Evolutionary conservation across 129 eudicot genomes (phyloP).

Genomic region (sunflower (Helianthus annuus)): HanXRQr2.0-SUNRISE NC_035437.2:164397126-164397625

Average conservation of each 20-base stretch:
- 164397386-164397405: slow-evolving; percentile 41
- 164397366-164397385: not conserved
- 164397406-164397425: slow-evolving; percentile 69
- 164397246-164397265: slow-evolving; percentile 90
- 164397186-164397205: slow-evolving; percentile 98
- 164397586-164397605: slow-evolving; percentile 77
- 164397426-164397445: slow-evolving; percentile 78
- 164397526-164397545: slow-evolving; percentile 83
- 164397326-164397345: not conserved
- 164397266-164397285: slow-evolving; percentile 99
- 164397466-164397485: slow-evolving; percentile 77
- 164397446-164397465: slow-evolving; percentile 81
- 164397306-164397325: not conserved
- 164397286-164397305: slow-evolving; percentile 99
- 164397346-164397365: not conserved
- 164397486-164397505: slow-evolving; percentile 80
- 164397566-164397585: slow-evolving; percentile 77
- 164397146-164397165: slow-evolving; percentile 98
- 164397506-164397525: slow-evolving; percentile 78
- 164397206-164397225: slow-evolving; percentile 93
- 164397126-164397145: slow-evolving; percentile 80
- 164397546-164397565: slow-evolving; percentile 79
- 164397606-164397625: slow-evolving; percentile 76
- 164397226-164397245: slow-evolving; percentile 97
- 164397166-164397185: slow-evolving; percentile 99